Base-by-base conservation (phyloP, 2,329 filamentous ascomycete genomes). In the Colletotrichum phormii region DNA sequence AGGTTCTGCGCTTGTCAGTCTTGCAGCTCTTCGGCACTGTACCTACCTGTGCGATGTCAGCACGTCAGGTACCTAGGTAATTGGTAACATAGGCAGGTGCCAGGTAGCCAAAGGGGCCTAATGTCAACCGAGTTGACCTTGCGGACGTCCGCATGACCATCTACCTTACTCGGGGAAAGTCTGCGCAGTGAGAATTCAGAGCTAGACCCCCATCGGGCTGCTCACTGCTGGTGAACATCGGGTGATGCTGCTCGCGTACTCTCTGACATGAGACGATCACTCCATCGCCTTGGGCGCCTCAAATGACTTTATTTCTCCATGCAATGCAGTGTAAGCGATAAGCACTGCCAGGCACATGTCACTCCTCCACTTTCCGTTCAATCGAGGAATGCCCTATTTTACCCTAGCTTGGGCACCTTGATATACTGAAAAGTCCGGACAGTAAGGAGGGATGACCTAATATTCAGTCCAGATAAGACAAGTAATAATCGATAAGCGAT, bases 181-280 rank as follows among this genome's bases (percentile, higher is more conserved):
- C 42, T 49, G 18, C 42, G 18, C 18, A 49, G 42, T 49, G 8
- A 5, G 42, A 18, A 49, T 49, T 18, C 9, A 8, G 22, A 51
- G 55, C 63, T 49, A 42, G 26, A 42, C 37, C 26, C 46, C 51
- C 49, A n/a, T 61, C 51, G 57, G 69, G 49, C 55, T 31, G 57
- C 51, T 24, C 51, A 33, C 31, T n/a, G 24, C n/a, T 33, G 13
- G 26, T 11, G 18, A 51, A 64, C 35, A 46, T 64, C 54, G 60
- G 65, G 54, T 35, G 59, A 60, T 70, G 65, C 58, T 35, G 15
- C 49, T 60, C 37, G n/a, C 46, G 59, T 33, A 26, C 18, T 58
- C 24, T 22, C 29, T 22, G 49, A 54, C 65, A 64, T 63, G 59
- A 59, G 70, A 69, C 57, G 69, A 69, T 69, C 65, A 57, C 49